phyloP scores from a whole-genome alignment of 176 grass and related monocot genomes.

The Juncus inflexus region DNA sequence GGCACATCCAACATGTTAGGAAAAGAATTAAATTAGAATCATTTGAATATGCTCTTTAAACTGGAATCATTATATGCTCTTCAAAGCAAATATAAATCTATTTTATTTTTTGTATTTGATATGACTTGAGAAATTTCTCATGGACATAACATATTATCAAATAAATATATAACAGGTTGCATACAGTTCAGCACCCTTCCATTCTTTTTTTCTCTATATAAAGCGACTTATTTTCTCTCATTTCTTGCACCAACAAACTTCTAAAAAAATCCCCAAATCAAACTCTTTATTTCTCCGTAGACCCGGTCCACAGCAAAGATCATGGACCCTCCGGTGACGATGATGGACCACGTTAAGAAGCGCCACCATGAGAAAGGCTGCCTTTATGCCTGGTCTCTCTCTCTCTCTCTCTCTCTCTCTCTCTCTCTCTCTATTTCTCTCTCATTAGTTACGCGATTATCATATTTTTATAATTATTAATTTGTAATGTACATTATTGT shows the following conservation, averaged over 20 bases:
- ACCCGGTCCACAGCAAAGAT: neutral
- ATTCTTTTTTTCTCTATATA: neutral
- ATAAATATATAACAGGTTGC: too few relatives aligned
- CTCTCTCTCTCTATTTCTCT: too few relatives aligned
- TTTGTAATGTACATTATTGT: neutral
- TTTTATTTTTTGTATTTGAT: too few relatives aligned
- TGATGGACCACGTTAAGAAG: constrained; percentile 62
- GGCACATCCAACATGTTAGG: too few relatives aligned
- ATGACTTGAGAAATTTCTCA: too few relatives aligned
- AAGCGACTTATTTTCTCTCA: neutral
- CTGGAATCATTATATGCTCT: too few relatives aligned
- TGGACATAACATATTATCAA: too few relatives aligned
- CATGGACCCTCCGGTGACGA: constrained; percentile 13
- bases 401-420: neutral
- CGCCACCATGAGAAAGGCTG: constrained; percentile 69
- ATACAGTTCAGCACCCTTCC: too few relatives aligned
- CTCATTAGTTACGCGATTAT: neutral
- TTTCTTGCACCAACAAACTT: too few relatives aligned
- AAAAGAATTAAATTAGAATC: too few relatives aligned
- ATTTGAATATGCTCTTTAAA: too few relatives aligned
- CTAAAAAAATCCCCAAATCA: neutral
- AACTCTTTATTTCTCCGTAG: neutral
- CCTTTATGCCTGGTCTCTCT: constrained; percentile 62
- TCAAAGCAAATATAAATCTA: too few relatives aligned
- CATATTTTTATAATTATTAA: neutral